Conservation (phyloP, 2,329 filamentous ascomycete species). For the Setomelanomma holmii region DNA sequence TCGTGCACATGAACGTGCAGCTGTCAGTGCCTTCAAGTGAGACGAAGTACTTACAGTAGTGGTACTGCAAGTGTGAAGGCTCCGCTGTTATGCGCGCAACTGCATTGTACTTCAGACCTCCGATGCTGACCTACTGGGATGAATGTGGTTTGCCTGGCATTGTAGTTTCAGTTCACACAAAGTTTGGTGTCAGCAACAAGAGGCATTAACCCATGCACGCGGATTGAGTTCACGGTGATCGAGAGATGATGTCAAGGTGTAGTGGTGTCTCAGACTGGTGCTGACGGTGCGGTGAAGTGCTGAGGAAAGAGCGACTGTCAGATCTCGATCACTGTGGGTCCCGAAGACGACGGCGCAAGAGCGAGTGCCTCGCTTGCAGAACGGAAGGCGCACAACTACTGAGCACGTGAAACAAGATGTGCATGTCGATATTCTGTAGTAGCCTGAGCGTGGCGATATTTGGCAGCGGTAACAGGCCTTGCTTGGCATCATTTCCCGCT, state of each 20-base stretch:
- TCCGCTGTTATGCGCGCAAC: not conserved
- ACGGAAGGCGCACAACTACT: conserved; percentile 11
- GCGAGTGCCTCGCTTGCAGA: conserved; percentile 11
- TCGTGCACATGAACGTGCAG: not conserved
- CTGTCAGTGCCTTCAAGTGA: not conserved
- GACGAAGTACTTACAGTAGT: not conserved
- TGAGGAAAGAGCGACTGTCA: not conserved
- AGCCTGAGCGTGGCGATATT: conserved; percentile 6
- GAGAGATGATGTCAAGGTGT: too few species aligned
- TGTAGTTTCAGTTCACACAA: not conserved
- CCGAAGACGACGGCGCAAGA: conserved; percentile 12
- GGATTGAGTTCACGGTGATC: too few species aligned
- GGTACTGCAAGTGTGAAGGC: not conserved
- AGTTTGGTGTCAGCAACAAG: not conserved
- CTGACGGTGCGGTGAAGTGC: not conserved
- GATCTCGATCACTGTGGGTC: conserved; percentile 15
- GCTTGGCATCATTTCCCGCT: conserved; percentile 27
- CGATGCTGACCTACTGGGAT: not conserved
- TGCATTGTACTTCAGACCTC: not conserved
- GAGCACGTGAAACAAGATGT: conserved; percentile 16
- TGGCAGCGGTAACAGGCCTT: conserved; percentile 8
- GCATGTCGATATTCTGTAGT: conserved; percentile 8
- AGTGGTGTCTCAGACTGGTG: too few species aligned
- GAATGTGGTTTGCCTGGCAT: not conserved
- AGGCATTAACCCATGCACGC: not conserved